Conservation (phyloP, 2,329 filamentous ascomycete genomes). For the Aspergillus phoenicis region DNA sequence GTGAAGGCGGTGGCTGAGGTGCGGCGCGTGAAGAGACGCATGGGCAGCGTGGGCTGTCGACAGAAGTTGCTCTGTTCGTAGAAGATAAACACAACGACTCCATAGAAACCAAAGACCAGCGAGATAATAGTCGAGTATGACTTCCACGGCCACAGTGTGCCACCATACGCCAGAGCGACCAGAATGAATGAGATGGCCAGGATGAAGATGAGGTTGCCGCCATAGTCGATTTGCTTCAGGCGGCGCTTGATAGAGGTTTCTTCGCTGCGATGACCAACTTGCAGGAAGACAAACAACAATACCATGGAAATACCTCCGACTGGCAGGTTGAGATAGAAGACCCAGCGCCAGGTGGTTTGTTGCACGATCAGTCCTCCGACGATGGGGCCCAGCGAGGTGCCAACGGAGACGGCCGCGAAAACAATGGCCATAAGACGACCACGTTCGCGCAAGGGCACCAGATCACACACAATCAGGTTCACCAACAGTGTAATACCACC, state of each 20-base stretch:
- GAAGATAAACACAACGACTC: slow-evolving; percentile 23
- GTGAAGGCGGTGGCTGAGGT: slow-evolving; percentile 25
- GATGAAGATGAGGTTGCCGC: slow-evolving; percentile 32
- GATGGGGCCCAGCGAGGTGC: slow-evolving; percentile 52
- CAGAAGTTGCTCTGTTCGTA: slow-evolving; percentile 17
- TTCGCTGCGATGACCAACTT: too few species aligned
- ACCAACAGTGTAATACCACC: slow-evolving; percentile 48
- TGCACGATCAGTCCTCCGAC: slow-evolving; percentile 32
- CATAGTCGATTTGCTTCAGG: slow-evolving; percentile 29
- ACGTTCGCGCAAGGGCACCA: slow-evolving; percentile 45
- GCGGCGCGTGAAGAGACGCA: slow-evolving; percentile 47
- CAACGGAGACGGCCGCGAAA: slow-evolving; percentile 33
- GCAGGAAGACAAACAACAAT: slow-evolving; percentile 28
- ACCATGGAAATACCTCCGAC: slow-evolving; percentile 28
- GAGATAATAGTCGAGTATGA: slow-evolving; percentile 32
- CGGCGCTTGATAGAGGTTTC: background rate
- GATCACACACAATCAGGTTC: slow-evolving; percentile 51
- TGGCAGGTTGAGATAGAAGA: slow-evolving; percentile 35
- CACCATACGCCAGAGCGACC: slow-evolving; percentile 33
- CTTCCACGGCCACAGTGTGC: slow-evolving; percentile 31
- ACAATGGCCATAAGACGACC: slow-evolving; percentile 32
- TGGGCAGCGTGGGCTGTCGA: slow-evolving; percentile 43
- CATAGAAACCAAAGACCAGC: slow-evolving; percentile 27
- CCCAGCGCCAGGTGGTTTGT: slow-evolving; percentile 30
- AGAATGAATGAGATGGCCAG: slow-evolving; percentile 30